Evolutionary conservation across 2,329 filamentous ascomycete species (phyloP).

Genomic region (Gremmenia infestans): DNA sequence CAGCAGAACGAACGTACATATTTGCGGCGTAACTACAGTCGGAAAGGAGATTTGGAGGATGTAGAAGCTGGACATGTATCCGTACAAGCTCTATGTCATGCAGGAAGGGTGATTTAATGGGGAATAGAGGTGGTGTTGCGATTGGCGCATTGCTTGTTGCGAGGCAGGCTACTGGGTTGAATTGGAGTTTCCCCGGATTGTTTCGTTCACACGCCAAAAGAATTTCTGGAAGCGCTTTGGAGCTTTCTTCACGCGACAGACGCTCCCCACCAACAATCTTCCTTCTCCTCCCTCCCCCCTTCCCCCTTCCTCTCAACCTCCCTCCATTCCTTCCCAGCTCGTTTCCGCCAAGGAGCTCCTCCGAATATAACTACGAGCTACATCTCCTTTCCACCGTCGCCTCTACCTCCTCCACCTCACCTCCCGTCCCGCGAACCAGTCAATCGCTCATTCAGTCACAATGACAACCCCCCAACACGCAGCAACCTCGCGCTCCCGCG

Average conservation of each 20-base stretch:
- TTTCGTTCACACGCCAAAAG: constrained; percentile 2
- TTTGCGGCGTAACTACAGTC: background rate
- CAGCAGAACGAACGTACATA: constrained; percentile 7
- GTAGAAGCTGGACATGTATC: background rate
- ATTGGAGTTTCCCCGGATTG: constrained; percentile 17
- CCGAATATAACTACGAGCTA: background rate
- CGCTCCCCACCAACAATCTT: constrained; percentile 1
- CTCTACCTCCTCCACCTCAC: background rate
- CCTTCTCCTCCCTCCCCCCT: background rate
- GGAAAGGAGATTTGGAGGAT: background rate
- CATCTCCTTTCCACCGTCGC: background rate
- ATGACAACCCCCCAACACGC: constrained; percentile 1
- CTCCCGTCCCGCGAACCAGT: background rate
- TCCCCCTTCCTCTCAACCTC: background rate
- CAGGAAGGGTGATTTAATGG: background rate
- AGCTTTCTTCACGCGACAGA: constrained; percentile 16
- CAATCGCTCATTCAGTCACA: background rate
- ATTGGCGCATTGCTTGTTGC: constrained; percentile 8
- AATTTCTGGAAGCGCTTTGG: constrained; percentile 1
- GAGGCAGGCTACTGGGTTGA: constrained; percentile 6
- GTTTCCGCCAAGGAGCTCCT: background rate
- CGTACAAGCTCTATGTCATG: background rate
- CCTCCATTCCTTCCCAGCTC: too few species aligned
- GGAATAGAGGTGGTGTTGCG: background rate
- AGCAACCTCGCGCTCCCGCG: constrained; percentile 59